phyloP scores from a whole-genome alignment of 2,329 filamentous ascomycete genomes.

The Colletotrichum gigasporum region DNA sequence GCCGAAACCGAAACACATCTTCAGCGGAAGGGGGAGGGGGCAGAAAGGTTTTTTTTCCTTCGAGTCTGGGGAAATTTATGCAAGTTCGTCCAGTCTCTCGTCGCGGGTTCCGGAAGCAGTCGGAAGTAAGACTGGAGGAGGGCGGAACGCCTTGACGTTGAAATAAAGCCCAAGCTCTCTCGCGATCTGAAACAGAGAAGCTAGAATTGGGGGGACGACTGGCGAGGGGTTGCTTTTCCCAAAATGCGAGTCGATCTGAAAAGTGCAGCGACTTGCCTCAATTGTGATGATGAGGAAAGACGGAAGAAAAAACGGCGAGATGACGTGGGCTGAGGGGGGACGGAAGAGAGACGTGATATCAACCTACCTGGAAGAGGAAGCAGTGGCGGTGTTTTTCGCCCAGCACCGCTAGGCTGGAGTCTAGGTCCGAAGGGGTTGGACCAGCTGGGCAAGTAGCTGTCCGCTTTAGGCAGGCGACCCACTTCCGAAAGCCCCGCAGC shows the following conservation, averaged over 20 bases:
- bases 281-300: neutral
- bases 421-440: neutral
- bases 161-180: conserved; percentile 19
- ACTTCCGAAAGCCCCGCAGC: neutral
- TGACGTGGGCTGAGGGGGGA: neutral
- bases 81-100: conserved; percentile 22
- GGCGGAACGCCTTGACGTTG: conserved; percentile 22
- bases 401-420: too few species aligned
- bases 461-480: conserved; percentile 8
- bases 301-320: neutral
- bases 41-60: neutral
- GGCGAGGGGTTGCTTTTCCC: too few species aligned
- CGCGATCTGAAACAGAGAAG: conserved; percentile 13
- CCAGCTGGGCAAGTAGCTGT: conserved; percentile 1
- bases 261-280: neutral
- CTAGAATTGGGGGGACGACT: neutral
- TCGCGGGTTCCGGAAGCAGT: neutral
- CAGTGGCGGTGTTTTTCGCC: conserved; percentile 28
- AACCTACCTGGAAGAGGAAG: neutral
- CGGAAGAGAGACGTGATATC: conserved; percentile 1
- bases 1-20: conserved; percentile 64
- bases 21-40: neutral
- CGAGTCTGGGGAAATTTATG: neutral
- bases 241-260: neutral
- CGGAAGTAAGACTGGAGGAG: neutral